Evolutionary conservation across 73 alveolate species (phyloP), one percentile per base, ranked within the genome.

Genomic region (Stentor coeruleus): DNA sequence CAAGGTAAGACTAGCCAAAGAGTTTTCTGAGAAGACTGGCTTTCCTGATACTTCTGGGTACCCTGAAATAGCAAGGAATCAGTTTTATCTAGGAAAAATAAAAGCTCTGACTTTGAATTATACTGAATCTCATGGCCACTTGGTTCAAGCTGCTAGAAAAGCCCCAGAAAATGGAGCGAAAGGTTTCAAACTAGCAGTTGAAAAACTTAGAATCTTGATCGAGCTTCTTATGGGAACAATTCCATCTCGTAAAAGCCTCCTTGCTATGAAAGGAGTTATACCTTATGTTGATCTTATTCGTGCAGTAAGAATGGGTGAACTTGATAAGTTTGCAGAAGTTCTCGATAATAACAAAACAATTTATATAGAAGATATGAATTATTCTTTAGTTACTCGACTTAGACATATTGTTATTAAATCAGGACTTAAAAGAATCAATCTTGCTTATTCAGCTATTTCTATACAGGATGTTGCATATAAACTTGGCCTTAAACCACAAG

Each of bases 161-260:
- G 98, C 99, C 26, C 98, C 99, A 39, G 99, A 97, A 81, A 88
- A 88, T 74, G 91, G 97, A n/a, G 99, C 98, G 39, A 82, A 84
- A 76, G 98, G 97, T 15, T 97, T 97, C 91, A 96, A 95, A 87
- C 86, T 88, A 20, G 94, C 95, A 82, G 99, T 92, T 0, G 80
- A 87, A 76, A 97, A 94, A 91, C 93, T 95, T 49, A 85, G 86
- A 20, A 89, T 95, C 59, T 84, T 97, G 3, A 97, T 96, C 2
- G 97, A 93, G 86, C 88, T 97, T 33, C 90, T 97, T 35, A 88
- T 95, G 97, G 99, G 99, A n/a, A 96, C 92, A 66, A 92, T 97
- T 40, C 99, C 99, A 36, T 95, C 90, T 88, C 89, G 99, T 84
- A 83, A 97, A 85, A 84, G 89, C 75, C 87, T 95, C 49, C 40